phyloP scores from a whole-genome alignment of 2,329 filamentous ascomycete species.

The Fusarium compactum region DNA sequence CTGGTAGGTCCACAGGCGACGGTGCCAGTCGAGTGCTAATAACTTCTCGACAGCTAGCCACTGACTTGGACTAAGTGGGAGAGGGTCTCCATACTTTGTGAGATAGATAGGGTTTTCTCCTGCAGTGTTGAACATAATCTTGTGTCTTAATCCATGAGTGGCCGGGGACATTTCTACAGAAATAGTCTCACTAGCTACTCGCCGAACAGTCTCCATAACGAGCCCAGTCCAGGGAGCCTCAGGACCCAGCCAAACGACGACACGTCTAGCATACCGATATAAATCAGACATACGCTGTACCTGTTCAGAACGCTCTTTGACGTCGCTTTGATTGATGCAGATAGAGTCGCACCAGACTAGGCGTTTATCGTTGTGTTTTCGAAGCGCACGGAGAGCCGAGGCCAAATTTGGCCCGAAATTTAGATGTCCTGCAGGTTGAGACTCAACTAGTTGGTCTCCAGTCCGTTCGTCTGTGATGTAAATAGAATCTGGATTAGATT shows the following conservation, averaged over 20 bases:
- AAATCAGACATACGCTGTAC: slow-evolving; percentile 12
- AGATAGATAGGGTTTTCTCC: no score
- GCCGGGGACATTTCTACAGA: no score
- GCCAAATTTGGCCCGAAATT: slow-evolving; percentile 6
- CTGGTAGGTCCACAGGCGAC: background rate
- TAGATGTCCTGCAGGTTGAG: background rate
- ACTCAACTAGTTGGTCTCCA: no score
- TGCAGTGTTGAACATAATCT: no score
- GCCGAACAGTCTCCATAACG: background rate
- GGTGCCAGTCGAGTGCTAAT: background rate
- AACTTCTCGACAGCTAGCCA: background rate
- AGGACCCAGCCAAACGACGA: slow-evolving; percentile 10
- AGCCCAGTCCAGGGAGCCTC: background rate
- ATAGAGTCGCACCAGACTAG: slow-evolving; percentile 16
- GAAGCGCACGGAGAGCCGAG: background rate
- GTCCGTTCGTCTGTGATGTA: background rate
- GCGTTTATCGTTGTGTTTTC: background rate
- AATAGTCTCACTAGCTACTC: background rate
- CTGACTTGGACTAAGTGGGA: background rate
- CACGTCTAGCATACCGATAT: background rate
- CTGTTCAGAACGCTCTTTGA: background rate
- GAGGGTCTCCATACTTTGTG: background rate
- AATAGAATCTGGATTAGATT: slow-evolving; percentile 1
- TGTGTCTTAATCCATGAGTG: background rate
- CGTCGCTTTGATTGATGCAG: slow-evolving; percentile 8